Evolutionary conservation across 129 eudicot species (phyloP).

Genomic region (Helichrysum umbraculigerum): DNA sequence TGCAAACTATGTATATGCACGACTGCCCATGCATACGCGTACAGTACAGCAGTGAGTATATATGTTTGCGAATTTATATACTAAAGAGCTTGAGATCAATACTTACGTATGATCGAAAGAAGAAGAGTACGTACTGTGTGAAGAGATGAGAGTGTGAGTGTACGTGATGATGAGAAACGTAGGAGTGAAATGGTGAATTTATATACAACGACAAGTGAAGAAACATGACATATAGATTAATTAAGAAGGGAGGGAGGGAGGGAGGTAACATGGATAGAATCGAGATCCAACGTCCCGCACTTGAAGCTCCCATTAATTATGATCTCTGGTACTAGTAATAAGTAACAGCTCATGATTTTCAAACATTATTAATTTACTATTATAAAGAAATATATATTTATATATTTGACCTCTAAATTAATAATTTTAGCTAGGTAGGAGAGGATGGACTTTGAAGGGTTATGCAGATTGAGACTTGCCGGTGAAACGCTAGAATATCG

Average conservation of each 20-base stretch:
- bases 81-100: too few species aligned
- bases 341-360: slow-evolving; percentile 2
- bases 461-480: slow-evolving; percentile 28
- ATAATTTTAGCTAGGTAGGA: too few species aligned
- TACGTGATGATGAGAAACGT: slow-evolving; percentile 27
- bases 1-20: background rate
- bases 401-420: too few species aligned
- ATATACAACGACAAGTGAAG: slow-evolving; percentile 26
- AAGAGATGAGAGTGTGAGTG: slow-evolving; percentile 21
- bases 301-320: slow-evolving; percentile 41
- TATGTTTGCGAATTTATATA: background rate
- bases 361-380: background rate
- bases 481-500: slow-evolving; percentile 60
- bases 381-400: too few species aligned
- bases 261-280: slow-evolving; percentile 46
- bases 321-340: too few species aligned
- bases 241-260: background rate
- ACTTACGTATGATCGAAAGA: slow-evolving; percentile 30
- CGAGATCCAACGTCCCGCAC: slow-evolving; percentile 56
- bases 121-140: background rate
- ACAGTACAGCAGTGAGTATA: too few species aligned
- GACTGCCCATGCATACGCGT: background rate
- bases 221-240: slow-evolving; percentile 24
- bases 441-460: slow-evolving; percentile 20
- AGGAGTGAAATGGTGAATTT: slow-evolving; percentile 8